Base-by-base conservation (phyloP, 768 basidiomycete genomes). In the Pleurotus giganteus region DNA sequence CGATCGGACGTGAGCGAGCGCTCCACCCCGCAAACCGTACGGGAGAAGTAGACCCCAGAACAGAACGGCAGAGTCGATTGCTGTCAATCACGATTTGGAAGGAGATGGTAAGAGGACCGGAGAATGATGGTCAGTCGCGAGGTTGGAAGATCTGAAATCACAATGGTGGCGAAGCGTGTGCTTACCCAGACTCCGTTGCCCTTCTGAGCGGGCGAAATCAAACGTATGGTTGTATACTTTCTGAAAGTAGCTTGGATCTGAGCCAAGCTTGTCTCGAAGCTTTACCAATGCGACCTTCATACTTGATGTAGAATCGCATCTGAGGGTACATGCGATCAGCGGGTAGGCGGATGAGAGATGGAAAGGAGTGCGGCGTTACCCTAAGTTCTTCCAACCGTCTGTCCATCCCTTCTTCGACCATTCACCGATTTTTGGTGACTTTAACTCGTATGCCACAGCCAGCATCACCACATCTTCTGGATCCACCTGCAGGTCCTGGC, bases 401-500 rank as follows among this genome's bases (percentile, higher is more conserved):
- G 82, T 61, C 91, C 91, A 95, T 0, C 83, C 86, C 57, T 81
- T 72, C 59, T 73, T 78, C 28, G 74, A 76, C 86, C 91, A 96
- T 55, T 79, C 75, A 1, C 89, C 91, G 49, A 95, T 73, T 56
- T 72, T 63, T 0, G 87, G 88, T 4, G 89, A 89, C 64, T 88
- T 86, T 23, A 93, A 78, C 62, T 93, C 89, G 62, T 78, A 91
- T 7, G 92, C 93, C 36, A 96, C 73, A 4, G 88, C 83, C 39
- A 95, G 79, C 49, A 95, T 73, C 6, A 92, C 89, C 21, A 90
- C 85, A 61, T 94, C 89, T 58, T 91, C 90, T 1, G 86, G 88
- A 60, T 89, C 74, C 13, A 90, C 83, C 1, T 64, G 71, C 1
- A 91, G 72, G 61, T 89, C 89, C 60, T 81, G 72, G 58, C 92